A percentile compares a stretch with the other conserved stretches of the same genome.
These are phyloP conservation scores for Houttuynia cordata DNA, from an alignment of 164 flowering plant genomes.

Conservation along the genomic window DNA sequence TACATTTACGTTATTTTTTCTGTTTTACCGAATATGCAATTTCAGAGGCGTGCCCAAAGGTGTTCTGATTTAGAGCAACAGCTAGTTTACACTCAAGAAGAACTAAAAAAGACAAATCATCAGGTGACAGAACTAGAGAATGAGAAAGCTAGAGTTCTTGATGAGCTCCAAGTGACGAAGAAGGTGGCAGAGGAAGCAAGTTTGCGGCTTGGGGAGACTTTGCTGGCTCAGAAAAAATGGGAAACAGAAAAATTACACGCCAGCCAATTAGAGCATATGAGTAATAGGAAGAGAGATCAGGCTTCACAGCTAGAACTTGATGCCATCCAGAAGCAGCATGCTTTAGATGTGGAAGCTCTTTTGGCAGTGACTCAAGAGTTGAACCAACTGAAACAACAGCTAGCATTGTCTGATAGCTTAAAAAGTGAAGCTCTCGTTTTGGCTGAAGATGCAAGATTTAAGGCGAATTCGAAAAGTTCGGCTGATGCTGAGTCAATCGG, in stretches of 20 bases:
- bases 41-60: constrained; percentile 13
- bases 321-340: constrained; percentile 18
- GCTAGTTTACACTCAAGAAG: constrained; percentile 24
- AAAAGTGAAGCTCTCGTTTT: constrained; percentile 14
- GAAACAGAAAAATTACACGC: constrained; percentile 6
- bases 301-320: constrained; percentile 28
- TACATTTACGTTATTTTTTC: not conserved
- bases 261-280: constrained; percentile 16
- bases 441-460: constrained; percentile 11
- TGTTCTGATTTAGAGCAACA: constrained; percentile 29
- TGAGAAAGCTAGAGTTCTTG: constrained; percentile 26
- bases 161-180: constrained; percentile 36
- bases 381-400: constrained; percentile 4
- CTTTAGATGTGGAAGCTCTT: constrained; percentile 15
- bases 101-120: constrained; percentile 20
- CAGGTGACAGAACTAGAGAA: constrained; percentile 20
- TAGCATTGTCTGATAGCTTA: constrained; percentile 6
- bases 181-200: constrained; percentile 26
- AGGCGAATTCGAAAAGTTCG: constrained; percentile 14
- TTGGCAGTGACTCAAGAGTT: constrained; percentile 12
- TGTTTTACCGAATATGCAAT: not conserved
- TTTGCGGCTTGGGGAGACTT: constrained; percentile 22
- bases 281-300: constrained; percentile 22
- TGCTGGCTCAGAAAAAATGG: constrained; percentile 8
- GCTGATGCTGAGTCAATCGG: constrained; percentile 3